These are phyloP conservation scores for Coniella lustricola DNA, from an alignment of 2,329 filamentous ascomycete species.

Conservation along the genomic window DNA sequence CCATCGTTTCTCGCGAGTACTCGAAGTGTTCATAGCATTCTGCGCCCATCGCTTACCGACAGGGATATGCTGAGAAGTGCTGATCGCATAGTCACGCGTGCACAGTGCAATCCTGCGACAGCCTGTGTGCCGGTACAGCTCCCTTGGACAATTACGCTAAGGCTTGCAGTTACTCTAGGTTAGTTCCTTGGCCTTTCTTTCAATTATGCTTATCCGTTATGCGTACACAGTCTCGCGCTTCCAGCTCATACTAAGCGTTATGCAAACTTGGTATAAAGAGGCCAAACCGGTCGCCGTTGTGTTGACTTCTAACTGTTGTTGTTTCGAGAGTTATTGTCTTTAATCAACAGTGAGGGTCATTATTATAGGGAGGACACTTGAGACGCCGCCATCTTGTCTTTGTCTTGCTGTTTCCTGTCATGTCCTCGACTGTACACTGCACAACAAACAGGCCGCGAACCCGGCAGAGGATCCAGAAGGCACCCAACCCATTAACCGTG, in stretches of 20 bases:
- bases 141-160: neutral
- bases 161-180: neutral
- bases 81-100: neutral
- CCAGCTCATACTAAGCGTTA: conserved; percentile 1
- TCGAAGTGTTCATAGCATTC: too few relatives aligned
- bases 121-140: neutral
- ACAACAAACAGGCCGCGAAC: conserved; percentile 18
- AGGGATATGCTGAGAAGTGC: neutral
- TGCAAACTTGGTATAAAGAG: neutral
- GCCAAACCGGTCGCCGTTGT: neutral
- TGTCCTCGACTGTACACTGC: neutral
- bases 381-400: neutral
- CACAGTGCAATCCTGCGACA: neutral
- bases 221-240: neutral
- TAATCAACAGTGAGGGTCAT: too few relatives aligned
- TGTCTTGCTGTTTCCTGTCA: neutral
- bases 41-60: too few relatives aligned
- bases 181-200: neutral
- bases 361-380: too few relatives aligned
- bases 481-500: conserved; percentile 33
- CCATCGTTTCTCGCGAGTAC: too few relatives aligned
- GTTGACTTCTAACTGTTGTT: neutral
- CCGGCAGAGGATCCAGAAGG: conserved; percentile 34
- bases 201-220: neutral
- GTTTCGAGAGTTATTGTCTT: too few relatives aligned